phyloP scores from a whole-genome alignment of 1,284 basidiomycete species.

The Chondrostereum purpureum region DNA sequence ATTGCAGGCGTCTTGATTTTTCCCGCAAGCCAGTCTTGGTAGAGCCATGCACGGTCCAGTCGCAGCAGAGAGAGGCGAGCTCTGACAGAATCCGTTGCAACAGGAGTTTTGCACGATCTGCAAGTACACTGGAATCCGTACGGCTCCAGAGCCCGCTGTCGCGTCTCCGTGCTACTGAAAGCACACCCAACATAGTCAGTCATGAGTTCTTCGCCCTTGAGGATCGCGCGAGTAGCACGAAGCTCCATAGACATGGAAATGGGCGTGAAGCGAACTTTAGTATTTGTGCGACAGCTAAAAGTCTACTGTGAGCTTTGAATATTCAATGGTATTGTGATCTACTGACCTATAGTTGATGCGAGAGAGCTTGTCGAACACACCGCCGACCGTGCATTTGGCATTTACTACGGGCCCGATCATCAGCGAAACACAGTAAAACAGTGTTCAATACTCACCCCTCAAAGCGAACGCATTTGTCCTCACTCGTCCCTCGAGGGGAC shows the following conservation, averaged over 20 bases:
- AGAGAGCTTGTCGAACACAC: background rate
- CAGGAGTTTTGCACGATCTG: background rate
- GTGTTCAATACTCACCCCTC: background rate
- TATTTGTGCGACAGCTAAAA: conserved; percentile 24
- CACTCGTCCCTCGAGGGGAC: conserved; percentile 6
- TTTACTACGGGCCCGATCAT: background rate
- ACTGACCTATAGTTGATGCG: background rate
- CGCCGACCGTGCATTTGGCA: background rate
- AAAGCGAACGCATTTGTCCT: conserved; percentile 9
- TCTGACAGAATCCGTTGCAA: background rate
- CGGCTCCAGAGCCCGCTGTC: background rate
- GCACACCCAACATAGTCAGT: background rate
- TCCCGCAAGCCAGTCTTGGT: background rate
- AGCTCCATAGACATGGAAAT: background rate
- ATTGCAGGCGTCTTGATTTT: background rate
- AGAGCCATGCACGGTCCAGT: background rate
- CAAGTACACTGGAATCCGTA: background rate
- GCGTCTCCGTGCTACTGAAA: background rate
- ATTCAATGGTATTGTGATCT: background rate
- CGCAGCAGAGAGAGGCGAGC: background rate
- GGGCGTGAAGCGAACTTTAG: conserved; percentile 4
- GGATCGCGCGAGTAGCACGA: background rate
- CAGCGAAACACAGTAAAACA: background rate
- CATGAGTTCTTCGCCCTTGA: background rate
- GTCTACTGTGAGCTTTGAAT: background rate